Conservation (phyloP, 352 stramenopile genomes). For the Globisporangium paddicum region DNA sequence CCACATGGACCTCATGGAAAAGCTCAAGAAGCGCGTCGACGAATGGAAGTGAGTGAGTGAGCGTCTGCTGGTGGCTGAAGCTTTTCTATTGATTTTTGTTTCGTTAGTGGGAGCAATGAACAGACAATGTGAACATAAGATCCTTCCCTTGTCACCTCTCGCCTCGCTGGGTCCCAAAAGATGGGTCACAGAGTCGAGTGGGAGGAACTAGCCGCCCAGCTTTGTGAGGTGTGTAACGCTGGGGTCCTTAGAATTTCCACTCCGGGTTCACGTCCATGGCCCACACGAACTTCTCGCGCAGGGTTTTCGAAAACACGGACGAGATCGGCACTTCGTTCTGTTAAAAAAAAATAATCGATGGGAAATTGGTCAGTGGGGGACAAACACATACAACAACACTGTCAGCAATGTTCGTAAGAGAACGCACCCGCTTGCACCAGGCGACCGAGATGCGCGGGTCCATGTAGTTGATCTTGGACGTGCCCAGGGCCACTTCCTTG, state of each 20-base stretch:
- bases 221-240: neutral
- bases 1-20: slow-evolving; percentile 60
- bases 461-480: slow-evolving; percentile 99
- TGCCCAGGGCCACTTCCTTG: slow-evolving; percentile 98
- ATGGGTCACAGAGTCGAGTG: neutral
- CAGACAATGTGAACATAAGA: slow-evolving; percentile 3
- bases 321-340: slow-evolving; percentile 96
- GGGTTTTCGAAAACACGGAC: slow-evolving; percentile 97
- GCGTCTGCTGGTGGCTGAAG: neutral
- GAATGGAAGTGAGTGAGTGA: slow-evolving; percentile 32
- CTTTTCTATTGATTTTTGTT: slow-evolving; percentile 11
- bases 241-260: slow-evolving; percentile 91
- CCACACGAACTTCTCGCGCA: slow-evolving; percentile 99
- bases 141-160: neutral
- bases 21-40: slow-evolving; percentile 61
- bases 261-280: slow-evolving; percentile 96
- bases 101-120: slow-evolving; percentile 3
- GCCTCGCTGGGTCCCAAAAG: neutral
- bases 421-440: slow-evolving; percentile 98
- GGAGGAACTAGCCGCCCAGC: neutral
- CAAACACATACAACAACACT: neutral
- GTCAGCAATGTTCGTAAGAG: neutral
- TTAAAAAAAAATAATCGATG: neutral
- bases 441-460: slow-evolving; percentile 99
- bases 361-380: slow-evolving; percentile 5